Base-by-base conservation (phyloP, 345 rosid species). In the Gossypium thurberi region DNA sequence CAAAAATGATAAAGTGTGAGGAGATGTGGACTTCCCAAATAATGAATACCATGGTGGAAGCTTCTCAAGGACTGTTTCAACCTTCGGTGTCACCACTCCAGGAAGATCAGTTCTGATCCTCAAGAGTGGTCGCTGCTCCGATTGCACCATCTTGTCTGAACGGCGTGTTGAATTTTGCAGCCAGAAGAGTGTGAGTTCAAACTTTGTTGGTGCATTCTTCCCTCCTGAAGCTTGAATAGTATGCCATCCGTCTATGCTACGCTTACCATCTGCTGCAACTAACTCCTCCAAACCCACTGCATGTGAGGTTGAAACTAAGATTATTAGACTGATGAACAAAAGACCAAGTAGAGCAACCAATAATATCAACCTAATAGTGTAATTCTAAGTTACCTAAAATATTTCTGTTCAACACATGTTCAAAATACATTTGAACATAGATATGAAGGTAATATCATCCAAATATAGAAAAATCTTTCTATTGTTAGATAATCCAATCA, bases 1-100 rank as follows among this genome's bases (percentile, higher is more conserved):
- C 59, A 92, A 74, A 72, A 95, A 90, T 1, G 98, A 82, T 42
- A 90, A 76, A 8, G 86, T 86, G 81, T 75, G 77, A 0, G 99
- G 97, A 59, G 92, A 90, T 0, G 98, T 83, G 52, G 98, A 92
- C 78, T 90, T 95, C 47, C 98, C 99, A 68, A 92, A 90, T 81
- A 79, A 26, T 17, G 99, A 82, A 74, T 97, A 94, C 94, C 87
- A 90, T 2, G 86, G 8, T 28, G 99, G 98, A 57, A 94, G 89
- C 82, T 80, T 94, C 10, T 69, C 3, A 10, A 92, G 80, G 57
- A 92, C 74, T 64, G 74, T 75, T 71, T 84, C 59, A 6, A 80
- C 81, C 80, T 87, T 89, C 2, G 97, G 96, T 2, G 99, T 94
- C 33, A 81, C 0, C 21, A 80, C 0, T n/a, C 83, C 65, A 40